A percentile compares a stretch with the other conserved stretches of the same genome.
Conservation (phyloP, 176 grass and related monocot genomes). For the Musa beccarii region DNA sequence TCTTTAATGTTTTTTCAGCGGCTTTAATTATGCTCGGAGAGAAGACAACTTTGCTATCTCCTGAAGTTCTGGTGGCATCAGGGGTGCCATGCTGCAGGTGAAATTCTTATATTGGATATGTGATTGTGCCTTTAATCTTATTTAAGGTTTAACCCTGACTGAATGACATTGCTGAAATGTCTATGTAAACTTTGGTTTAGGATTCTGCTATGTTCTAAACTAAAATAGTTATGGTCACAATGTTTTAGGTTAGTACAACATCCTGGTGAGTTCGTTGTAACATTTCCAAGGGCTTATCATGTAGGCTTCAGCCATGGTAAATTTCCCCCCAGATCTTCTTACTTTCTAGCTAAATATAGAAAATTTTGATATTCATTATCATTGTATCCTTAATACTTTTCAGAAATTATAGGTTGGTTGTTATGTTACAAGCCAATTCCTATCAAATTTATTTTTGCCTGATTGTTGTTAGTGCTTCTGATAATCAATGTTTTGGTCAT, state of each 20-base stretch:
- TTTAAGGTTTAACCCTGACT: neutral
- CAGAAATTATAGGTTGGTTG: too few relatives aligned
- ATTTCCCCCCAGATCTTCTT: neutral
- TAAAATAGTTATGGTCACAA: neutral
- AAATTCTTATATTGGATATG: neutral
- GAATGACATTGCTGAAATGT: neutral
- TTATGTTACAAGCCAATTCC: too few relatives aligned
- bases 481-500: too few relatives aligned
- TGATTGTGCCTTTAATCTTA: neutral
- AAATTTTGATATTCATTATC: neutral
- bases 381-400: neutral
- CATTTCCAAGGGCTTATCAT: conserved; percentile 97
- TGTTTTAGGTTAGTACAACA: conserved; percentile 84
- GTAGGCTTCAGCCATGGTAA: conserved; percentile 92
- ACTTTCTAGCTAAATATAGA: neutral
- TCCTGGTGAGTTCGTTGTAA: conserved; percentile 96
- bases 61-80: conserved; percentile 54
- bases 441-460: too few relatives aligned
- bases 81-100: conserved; percentile 94
- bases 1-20: conserved; percentile 36
- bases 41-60: conserved; percentile 88
- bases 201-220: conserved; percentile 1
- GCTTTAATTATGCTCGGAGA: conserved; percentile 77
- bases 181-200: conserved; percentile 7
- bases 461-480: too few relatives aligned